Evolutionary conservation across 352 stramenopile species (phyloP), one percentile per base, ranked within the genome.

Genomic region (Globisporangium splendens): DNA sequence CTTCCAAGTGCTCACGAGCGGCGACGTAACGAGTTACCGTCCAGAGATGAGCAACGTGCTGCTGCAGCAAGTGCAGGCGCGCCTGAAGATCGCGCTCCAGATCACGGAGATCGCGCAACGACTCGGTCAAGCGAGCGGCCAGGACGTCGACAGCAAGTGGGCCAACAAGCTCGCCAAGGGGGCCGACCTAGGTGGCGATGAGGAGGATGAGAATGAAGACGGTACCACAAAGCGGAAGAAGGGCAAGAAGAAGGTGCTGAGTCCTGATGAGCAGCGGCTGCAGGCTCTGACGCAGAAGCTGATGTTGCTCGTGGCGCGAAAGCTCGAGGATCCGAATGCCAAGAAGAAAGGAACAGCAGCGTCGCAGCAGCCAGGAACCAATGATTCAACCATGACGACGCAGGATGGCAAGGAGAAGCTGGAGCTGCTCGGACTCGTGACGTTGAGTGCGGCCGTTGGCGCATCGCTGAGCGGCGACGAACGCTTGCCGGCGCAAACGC

Each of bases 401-500:
- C 69, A 83, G 17, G 62, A 88, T 44, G 70, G 69, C 4, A 66
- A 68, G 6, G 77, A 89, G 54, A 94, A 94, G 61, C 71, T 94
- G 11, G 53, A 77, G 18, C 54, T 81, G 21, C 69, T 92, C 17
- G 82, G 82, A 15, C 62, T 94, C 15, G 67, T 79, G 17, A 86
- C 73, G 1, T 49, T 89, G 41, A 88, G 66, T 44, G 84, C 84
- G 47, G 66, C 73, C 17, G 72, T 89, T 2, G 80, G 79, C 3
- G 72, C 76, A 2, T 72, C 71, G 0, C 63, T 89, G 43, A 68
- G 61, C 12, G 24, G 47, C 38, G 75, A 83, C 13, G 69, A 86
- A 44, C 80, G 88, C 6, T 72, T 86, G 10, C 79, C 82, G 15
- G 88, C 88, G 21, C 79, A 92, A 58, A 96, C 88, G 17, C 76